phyloP scores from a whole-genome alignment of 2,329 filamentous ascomycete species.

The Elsinoe necatrix region DNA sequence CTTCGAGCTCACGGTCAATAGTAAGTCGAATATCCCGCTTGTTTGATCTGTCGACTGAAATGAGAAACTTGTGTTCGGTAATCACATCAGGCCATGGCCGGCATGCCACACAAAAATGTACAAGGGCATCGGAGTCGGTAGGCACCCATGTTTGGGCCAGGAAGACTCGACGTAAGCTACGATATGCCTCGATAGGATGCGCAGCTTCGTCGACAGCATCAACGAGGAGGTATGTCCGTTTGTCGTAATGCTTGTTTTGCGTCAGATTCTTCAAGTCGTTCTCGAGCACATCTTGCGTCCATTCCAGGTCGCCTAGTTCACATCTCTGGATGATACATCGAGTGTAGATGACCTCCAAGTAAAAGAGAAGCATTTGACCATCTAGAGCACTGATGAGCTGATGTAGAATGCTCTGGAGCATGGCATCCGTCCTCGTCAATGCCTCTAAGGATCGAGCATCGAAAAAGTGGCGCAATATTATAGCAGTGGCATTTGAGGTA shows the following conservation, averaged over 20 bases:
- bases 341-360: not conserved
- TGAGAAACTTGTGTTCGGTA: not conserved
- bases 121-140: not conserved
- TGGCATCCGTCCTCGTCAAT: not conserved
- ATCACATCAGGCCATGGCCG: not conserved
- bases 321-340: not conserved
- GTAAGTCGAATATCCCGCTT: not conserved
- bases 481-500: not conserved
- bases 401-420: not conserved
- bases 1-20: not conserved
- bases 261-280: not conserved
- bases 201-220: not conserved
- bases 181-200: not conserved
- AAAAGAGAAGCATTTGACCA: not conserved
- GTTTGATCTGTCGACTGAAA: not conserved
- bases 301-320: not conserved
- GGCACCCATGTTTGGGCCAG: too few species aligned
- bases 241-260: not conserved
- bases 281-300: not conserved
- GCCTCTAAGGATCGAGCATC: not conserved
- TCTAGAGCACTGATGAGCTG: not conserved
- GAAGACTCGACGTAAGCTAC: not conserved
- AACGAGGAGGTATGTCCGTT: not conserved
- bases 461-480: not conserved
- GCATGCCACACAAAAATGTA: not conserved